Base-by-base conservation (phyloP, 2,329 filamentous ascomycete species). In the Talaromyces sp. region DNA sequence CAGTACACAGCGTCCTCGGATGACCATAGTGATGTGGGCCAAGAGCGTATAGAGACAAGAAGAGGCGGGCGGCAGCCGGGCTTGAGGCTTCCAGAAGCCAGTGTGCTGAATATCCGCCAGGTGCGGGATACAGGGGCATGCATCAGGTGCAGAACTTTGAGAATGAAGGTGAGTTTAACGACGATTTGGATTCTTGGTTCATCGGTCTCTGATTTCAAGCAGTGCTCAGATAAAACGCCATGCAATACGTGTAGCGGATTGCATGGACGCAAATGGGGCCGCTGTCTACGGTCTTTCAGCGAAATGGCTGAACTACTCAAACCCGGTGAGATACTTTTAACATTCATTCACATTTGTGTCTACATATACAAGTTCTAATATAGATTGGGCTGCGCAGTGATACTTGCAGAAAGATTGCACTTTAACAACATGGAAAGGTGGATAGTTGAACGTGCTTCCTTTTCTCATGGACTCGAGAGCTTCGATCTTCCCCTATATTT, bases 191-290 rank as follows among this genome's bases (percentile, higher is more conserved):
- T n/a, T 11, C 9, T 49, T 37, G 11, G 35, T 33, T 35, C 13
- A 14, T 14, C 33, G 16, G 43, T 22, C 3, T 49, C 31, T 57
- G 33, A 45, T 39, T 27, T 41, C 14, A 16, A 39, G 13, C 43
- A 64, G 61, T 56, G 64, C 33, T 66, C 64, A 9, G 14, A 7
- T 10, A 43, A 11, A 8, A 56, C 27, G 6, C 54, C 56, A 8
- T 66, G 62, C 41, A 19, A 13, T 14, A 62, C 14, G 19, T 64
- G 57, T 24, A 1, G 1, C 11, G 31, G 13, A 10, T 22, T 41
- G 35, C 8, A 10, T 10, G 35, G 52, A 37, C 62, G 66, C n/a
- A 64, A 59, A 43, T 67, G 66, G 66, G 39, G 19, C 11, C 58
- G 45, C 3, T 67, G 66, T 33, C n/a, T 60, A 6, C 66, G 66